These are phyloP conservation scores for Alternaria postmessia DNA, from an alignment of 2,329 filamentous ascomycete genomes.

Conservation along the genomic window DNA sequence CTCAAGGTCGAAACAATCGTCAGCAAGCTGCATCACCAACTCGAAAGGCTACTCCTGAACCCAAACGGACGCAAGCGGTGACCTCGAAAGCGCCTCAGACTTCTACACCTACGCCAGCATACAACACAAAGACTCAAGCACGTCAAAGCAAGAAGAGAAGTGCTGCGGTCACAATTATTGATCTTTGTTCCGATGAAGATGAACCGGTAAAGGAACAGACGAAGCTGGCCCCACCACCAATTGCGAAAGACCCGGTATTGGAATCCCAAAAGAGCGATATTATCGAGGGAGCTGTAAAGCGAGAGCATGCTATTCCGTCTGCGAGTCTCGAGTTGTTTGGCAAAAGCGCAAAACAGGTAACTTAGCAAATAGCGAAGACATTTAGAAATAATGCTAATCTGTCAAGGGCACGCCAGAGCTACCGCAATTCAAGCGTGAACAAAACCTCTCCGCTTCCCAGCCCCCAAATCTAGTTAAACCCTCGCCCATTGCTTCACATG, in stretches of 20 bases:
- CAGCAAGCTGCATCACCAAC: neutral
- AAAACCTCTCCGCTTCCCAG: neutral
- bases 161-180: conserved; percentile 1
- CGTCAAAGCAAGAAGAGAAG: neutral
- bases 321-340: neutral
- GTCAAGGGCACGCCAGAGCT: neutral
- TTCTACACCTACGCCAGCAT: neutral
- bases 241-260: neutral
- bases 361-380: neutral
- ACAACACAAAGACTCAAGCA: neutral
- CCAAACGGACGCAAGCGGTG: neutral
- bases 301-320: neutral
- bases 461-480: neutral
- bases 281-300: neutral
- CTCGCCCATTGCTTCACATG: neutral
- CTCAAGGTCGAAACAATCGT: neutral
- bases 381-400: neutral
- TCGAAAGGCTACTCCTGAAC: neutral
- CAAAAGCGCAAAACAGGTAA: neutral
- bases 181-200: conserved; percentile 21
- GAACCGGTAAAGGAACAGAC: neutral
- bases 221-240: neutral
- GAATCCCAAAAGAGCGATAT: neutral
- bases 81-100: neutral
- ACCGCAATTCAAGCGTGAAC: neutral